Evolutionary conservation across 1,284 basidiomycete genomes (phyloP), one percentile per base, ranked within the genome.

Genomic region (Sporisorium exsertum): DNA sequence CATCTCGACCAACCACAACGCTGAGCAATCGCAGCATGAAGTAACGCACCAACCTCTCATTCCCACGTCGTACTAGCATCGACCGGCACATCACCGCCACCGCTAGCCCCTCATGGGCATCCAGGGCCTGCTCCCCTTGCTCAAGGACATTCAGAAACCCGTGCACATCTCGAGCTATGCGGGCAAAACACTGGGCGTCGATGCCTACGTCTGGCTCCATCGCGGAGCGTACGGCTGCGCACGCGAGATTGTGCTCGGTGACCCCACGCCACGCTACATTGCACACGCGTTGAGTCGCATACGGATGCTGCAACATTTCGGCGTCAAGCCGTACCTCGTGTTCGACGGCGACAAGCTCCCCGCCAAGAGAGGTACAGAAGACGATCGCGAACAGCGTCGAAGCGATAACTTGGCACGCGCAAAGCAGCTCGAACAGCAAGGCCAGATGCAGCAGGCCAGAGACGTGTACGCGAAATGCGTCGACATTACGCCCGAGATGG

Each of bases 141-240:
- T 99, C 80, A 97, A 95, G 88, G 91, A 95, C 62, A 94, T 96
- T 59, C 45, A 64, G 57, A 66, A 22, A 5, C 61, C 75, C 27
- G 71, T 74, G 10, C 72, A 83, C 55, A 63, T 82, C 35, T 72
- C 75, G 29, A 59, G 63, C 52, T 78, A 79, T 58, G 67, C 72
- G 0, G 84, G 84, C 49, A 72, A 64, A 64, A 86, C 85, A 1
- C 86, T 94, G 42, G 93, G 92, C 3, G 90, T 94, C 50, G 92
- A 95, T 87, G 93, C 91, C 49, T 97, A 99, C 86, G 95, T 96
- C 52, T 98, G 96, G 96, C 89, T 99, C n/a, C 97, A 99, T 86
- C 91, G 92, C 78, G 97, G 95, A 13, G 91, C 94, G 1, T 96
- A 94, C 84, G 89, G 92, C 0, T 99, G 97, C 86, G 93, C 97